Conservation (phyloP, 345 rosid genomes). For the Moricandia arvensis region DNA sequence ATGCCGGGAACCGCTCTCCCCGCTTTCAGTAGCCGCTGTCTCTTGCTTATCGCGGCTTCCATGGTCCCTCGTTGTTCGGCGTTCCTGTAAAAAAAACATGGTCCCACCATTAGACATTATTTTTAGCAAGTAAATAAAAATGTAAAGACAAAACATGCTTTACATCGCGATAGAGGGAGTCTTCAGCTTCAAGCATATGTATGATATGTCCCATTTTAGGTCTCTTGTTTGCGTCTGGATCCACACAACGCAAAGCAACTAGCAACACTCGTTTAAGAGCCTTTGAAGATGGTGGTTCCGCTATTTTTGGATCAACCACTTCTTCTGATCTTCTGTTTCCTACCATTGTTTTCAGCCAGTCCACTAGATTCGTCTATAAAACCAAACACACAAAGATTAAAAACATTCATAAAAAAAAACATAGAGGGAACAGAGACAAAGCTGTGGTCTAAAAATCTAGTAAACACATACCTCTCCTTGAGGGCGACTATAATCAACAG, state of each 20-base stretch:
- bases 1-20: conserved; percentile 33
- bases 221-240: conserved; percentile 71
- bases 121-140: background rate
- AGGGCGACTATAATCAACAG: conserved; percentile 87
- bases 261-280: conserved; percentile 75
- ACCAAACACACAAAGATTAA: background rate
- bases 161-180: conserved; percentile 61
- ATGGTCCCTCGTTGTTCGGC: conserved; percentile 35
- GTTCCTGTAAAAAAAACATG: conserved; percentile 20
- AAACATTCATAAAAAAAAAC: background rate
- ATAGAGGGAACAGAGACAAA: background rate
- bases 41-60: conserved; percentile 32
- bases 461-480: conserved; percentile 67
- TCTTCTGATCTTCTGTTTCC: conserved; percentile 71
- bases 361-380: conserved; percentile 78
- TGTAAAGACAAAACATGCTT: background rate
- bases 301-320: conserved; percentile 79
- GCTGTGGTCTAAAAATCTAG: background rate
- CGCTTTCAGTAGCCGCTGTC: conserved; percentile 9
- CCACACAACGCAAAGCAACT: conserved; percentile 89
- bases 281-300: conserved; percentile 69
- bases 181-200: conserved; percentile 95
- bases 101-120: background rate
- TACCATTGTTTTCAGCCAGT: conserved; percentile 92
- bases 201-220: conserved; percentile 85